Evolutionary conservation across 2,329 filamentous ascomycete species (phyloP).

Genomic region (Pseudocercospora fuligena): DNA sequence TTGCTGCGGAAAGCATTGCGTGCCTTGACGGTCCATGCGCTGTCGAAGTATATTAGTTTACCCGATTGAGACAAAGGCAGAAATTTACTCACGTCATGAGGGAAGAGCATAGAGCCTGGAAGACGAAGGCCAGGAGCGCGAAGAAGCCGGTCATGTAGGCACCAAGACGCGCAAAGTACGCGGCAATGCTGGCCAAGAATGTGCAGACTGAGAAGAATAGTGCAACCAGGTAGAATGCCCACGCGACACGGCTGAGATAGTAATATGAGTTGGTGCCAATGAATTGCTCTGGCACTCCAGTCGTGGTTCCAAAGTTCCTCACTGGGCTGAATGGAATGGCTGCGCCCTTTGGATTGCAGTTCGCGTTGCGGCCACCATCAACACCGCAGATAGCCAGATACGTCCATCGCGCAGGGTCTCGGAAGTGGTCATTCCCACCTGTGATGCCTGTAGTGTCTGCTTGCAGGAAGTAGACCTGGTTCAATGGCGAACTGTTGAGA

Average conservation of each 20-base stretch:
- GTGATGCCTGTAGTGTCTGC: slow-evolving; percentile 75
- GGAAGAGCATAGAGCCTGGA: slow-evolving; percentile 67
- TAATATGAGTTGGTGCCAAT: slow-evolving; percentile 69
- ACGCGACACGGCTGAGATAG: slow-evolving; percentile 89
- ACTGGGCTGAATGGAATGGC: slow-evolving; percentile 68
- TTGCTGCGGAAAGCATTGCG: slow-evolving; percentile 67
- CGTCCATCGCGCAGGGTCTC: slow-evolving; percentile 77
- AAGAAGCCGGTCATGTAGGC: slow-evolving; percentile 68
- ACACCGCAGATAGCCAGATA: slow-evolving; percentile 82
- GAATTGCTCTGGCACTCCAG: slow-evolving; percentile 60
- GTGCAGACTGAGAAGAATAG: slow-evolving; percentile 76
- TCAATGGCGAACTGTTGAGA: slow-evolving; percentile 62
- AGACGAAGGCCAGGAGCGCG: slow-evolving; percentile 67
- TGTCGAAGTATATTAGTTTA: slow-evolving; percentile 41
- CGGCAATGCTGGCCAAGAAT: slow-evolving; percentile 70
- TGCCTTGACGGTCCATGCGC: slow-evolving; percentile 70
- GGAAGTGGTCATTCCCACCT: slow-evolving; percentile 60
- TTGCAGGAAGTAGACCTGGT: slow-evolving; percentile 83
- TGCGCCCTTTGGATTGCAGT: slow-evolving; percentile 69
- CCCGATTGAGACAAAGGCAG: not conserved
- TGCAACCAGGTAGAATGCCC: slow-evolving; percentile 85
- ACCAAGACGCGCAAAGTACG: slow-evolving; percentile 72
- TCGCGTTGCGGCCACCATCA: slow-evolving; percentile 56
- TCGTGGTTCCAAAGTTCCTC: slow-evolving; percentile 63
- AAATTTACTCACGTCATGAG: slow-evolving; percentile 72